phyloP scores from a whole-genome alignment of 2,329 filamentous ascomycete genomes.

The Aspergillus hiratsukae region DNA sequence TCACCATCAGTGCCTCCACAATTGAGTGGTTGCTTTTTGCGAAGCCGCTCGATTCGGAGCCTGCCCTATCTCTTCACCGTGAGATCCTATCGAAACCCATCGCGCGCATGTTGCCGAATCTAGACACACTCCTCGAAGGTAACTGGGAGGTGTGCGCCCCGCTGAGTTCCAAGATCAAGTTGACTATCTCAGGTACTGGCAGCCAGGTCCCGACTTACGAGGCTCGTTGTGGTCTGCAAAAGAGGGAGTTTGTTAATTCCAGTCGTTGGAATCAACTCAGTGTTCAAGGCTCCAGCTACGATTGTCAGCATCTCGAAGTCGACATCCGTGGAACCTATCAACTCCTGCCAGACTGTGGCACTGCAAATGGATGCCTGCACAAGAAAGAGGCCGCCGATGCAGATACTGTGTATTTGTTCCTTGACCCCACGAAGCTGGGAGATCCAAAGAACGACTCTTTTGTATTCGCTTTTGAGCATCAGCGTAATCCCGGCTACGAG shows the following conservation, averaged over 20 bases:
- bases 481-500: slow-evolving; percentile 44
- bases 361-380: slow-evolving; percentile 53
- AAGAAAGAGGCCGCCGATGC: slow-evolving; percentile 28
- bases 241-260: slow-evolving; percentile 34
- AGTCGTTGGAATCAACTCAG: slow-evolving; percentile 43
- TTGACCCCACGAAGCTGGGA: slow-evolving; percentile 52
- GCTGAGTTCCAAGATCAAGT: slow-evolving; percentile 27
- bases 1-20: slow-evolving; percentile 20
- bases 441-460: slow-evolving; percentile 48
- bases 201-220: slow-evolving; percentile 35
- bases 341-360: slow-evolving; percentile 54
- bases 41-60: slow-evolving; percentile 35
- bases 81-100: slow-evolving; percentile 44
- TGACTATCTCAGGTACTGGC: slow-evolving; percentile 35
- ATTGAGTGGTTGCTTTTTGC: slow-evolving; percentile 48
- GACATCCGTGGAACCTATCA: slow-evolving; percentile 50
- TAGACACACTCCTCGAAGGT: slow-evolving; percentile 33
- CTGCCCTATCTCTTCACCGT: slow-evolving; percentile 38
- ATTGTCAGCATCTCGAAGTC: slow-evolving; percentile 24
- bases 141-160: slow-evolving; percentile 45
- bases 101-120: slow-evolving; percentile 42
- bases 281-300: slow-evolving; percentile 32
- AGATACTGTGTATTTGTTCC: slow-evolving; percentile 50
- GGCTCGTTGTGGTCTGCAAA: slow-evolving; percentile 37
- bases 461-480: slow-evolving; percentile 52